phyloP scores from a whole-genome alignment of 2,329 filamentous ascomycete genomes.

The Trichophyton benhamiae region DNA sequence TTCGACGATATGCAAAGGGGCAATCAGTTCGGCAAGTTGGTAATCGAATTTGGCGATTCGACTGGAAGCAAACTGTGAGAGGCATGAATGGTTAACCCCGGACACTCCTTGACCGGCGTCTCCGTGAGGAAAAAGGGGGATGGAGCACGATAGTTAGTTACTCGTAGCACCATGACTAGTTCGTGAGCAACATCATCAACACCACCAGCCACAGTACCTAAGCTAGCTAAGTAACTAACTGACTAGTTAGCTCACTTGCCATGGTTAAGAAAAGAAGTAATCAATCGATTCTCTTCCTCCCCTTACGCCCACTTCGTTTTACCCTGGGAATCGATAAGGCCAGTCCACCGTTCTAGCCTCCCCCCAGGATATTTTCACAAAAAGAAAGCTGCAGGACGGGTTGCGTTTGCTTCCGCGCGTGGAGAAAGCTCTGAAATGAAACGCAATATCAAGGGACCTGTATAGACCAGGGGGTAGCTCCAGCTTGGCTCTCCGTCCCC shows the following conservation, averaged over 20 bases:
- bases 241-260: background rate
- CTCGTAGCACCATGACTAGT: background rate
- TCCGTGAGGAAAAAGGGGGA: background rate
- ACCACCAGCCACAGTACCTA: background rate
- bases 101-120: background rate
- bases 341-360: background rate
- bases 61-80: conserved; percentile 13
- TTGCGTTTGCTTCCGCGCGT: background rate
- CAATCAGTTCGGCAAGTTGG: conserved; percentile 83
- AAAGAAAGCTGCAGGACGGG: background rate
- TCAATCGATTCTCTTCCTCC: background rate
- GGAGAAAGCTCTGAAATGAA: conserved; percentile 3
- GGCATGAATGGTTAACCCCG: too few species aligned
- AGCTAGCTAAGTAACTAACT: background rate
- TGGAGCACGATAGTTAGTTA: background rate
- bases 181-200: background rate
- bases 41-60: conserved; percentile 39
- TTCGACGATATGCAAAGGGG: conserved; percentile 83
- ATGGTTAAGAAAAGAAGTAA: background rate
- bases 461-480: background rate
- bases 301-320: background rate
- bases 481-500: background rate
- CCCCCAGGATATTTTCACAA: background rate
- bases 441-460: background rate
- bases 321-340: conserved; percentile 1